phyloP scores from a whole-genome alignment of 2,329 filamentous ascomycete species.

The Penicillium freii region DNA sequence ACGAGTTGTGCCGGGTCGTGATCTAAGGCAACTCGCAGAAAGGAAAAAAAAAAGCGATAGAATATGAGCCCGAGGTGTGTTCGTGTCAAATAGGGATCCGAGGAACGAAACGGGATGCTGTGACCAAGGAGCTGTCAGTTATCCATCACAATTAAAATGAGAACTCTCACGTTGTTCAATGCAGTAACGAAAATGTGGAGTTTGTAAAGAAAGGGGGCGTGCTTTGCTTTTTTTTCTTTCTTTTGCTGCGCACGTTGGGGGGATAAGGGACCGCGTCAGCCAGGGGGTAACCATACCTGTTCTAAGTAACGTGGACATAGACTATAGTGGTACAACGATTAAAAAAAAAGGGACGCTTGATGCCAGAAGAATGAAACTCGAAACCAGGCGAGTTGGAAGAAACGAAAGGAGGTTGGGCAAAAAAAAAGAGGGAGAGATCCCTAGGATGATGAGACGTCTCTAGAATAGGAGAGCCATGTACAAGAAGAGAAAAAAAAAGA shows the following conservation, averaged over 20 bases:
- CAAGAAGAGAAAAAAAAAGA: conserved; percentile 19
- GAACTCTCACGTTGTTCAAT: conserved; percentile 3
- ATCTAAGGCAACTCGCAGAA: conserved; percentile 12
- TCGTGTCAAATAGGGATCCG: conserved; percentile 21
- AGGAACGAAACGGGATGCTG: conserved; percentile 22
- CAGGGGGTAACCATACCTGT: conserved; percentile 30
- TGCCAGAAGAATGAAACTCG: conserved; percentile 25
- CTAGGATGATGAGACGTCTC: conserved; percentile 27
- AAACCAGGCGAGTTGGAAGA: conserved; percentile 25
- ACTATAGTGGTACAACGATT: conserved; percentile 36
- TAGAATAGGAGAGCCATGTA: conserved; percentile 36
- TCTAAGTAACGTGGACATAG: conserved; percentile 30
- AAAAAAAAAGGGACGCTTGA: conserved; percentile 27
- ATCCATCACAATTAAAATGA: conserved; percentile 11
- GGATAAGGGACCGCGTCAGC: conserved; percentile 23
- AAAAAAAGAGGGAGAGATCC: conserved; percentile 20
- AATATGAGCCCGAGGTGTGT: conserved; percentile 1
- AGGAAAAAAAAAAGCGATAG: conserved; percentile 1
- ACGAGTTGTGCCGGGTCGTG: conserved; percentile 23
- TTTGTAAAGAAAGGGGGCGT: conserved; percentile 5
- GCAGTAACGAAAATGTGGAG: not conserved
- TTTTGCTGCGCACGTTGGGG: conserved; percentile 5
- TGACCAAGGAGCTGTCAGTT: conserved; percentile 25
- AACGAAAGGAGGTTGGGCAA: conserved; percentile 24
- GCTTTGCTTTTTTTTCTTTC: conserved; percentile 13